Conservation (phyloP, 129 eudicot genomes). For the Lactuca sativa region DNA sequence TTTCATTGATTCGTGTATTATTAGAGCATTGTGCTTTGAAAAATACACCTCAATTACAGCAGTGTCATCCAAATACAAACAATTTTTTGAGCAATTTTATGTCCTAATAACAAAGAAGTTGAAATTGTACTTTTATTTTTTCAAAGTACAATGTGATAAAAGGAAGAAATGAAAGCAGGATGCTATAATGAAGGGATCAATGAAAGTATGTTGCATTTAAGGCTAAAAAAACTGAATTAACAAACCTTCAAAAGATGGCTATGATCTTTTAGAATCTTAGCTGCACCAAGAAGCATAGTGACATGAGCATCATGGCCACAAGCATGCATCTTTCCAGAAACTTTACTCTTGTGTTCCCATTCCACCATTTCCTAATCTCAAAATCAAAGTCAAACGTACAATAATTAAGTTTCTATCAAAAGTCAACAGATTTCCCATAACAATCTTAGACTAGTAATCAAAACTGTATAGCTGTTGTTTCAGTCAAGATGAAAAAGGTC, state of each 20-base stretch:
- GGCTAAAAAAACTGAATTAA: constrained; percentile 7
- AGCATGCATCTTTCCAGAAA: constrained; percentile 96
- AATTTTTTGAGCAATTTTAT: too few species aligned
- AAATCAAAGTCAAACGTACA: constrained; percentile 17
- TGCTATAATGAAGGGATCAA: too few species aligned
- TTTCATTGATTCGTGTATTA: too few species aligned
- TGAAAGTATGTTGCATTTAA: background rate
- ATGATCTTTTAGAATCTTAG: constrained; percentile 86
- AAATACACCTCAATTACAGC: too few species aligned
- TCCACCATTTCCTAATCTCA: constrained; percentile 86
- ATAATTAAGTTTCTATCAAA: constrained; percentile 1
- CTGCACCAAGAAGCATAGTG: constrained; percentile 99
- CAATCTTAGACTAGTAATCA: background rate
- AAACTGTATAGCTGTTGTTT: constrained; percentile 4
- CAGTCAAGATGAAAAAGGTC: background rate
- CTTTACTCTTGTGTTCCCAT: constrained; percentile 95
- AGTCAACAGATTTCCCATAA: background rate
- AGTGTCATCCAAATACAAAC: too few species aligned
- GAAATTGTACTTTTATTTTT: too few species aligned
- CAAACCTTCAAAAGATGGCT: constrained; percentile 65
- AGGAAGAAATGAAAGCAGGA: background rate
- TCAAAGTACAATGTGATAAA: background rate
- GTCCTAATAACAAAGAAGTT: too few species aligned
- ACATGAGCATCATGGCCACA: constrained; percentile 99
- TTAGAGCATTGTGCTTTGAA: too few species aligned